Evolutionary conservation across 768 basidiomycete genomes (phyloP), one percentile per base, ranked within the genome.

Genomic region (Podaxis sp.): DNA sequence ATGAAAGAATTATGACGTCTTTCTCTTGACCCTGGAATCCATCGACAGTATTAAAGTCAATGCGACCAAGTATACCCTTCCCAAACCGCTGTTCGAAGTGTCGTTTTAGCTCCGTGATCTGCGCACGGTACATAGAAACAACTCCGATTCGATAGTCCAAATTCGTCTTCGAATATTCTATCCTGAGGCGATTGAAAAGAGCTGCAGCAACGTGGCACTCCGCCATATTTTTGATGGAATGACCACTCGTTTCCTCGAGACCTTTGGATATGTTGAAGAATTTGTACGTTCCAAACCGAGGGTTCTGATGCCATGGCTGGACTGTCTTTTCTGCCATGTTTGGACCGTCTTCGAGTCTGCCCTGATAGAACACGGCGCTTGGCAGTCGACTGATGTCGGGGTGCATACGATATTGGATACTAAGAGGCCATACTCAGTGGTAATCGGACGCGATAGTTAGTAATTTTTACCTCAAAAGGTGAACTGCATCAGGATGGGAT

Each of bases 11-110:
- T 75, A 99, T 96, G 57, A 99, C 85, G 67, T 96, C 94, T 73
- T 99, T 99, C 74, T 99, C 97, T 77, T 99, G 97, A 53, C 97
- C 97, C 74, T 99, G 97, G 71, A 98, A 98, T 9, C 96, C 97
- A 74, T 99, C 96, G 41, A 99, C 96, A 0, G 97, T 98, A 71
- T 97, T 91, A 78, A 99, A 98, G 69, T 96, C 90, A 41, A 99
- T 85, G 47, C 82, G 85, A 36, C 81, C 80, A 0, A 89, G 68
- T 22, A 97, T 85, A 24, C 85, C 81, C 36, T 77, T 71, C 2
- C 95, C 94, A 72, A 93, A 97, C 13, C 82, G 81, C 59, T 80
- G 74, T 50, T 80, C 77, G 68, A 99, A 98, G 5, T 81, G 76
- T 13, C 82, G 80, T 33, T 84, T 85, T 55, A 99, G 76, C 70